These are phyloP conservation scores for Aspergillus fischeri DNA, from an alignment of 2,329 filamentous ascomycete genomes.

Conservation along the genomic window DNA sequence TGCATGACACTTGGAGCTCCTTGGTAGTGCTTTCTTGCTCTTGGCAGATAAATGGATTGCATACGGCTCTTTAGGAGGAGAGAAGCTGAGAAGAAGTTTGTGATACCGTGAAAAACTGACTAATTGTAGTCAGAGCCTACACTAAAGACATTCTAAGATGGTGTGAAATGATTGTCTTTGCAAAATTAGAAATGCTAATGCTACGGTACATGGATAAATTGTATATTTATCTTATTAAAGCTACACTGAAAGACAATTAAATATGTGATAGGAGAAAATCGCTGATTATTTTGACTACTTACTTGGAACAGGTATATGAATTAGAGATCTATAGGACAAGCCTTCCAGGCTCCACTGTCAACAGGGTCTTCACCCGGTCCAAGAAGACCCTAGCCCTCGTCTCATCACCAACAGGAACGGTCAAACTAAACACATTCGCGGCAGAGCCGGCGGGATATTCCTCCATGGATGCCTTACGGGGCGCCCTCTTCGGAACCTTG, in stretches of 20 bases:
- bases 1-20: not conserved
- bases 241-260: not conserved
- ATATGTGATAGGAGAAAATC: not conserved
- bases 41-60: not conserved
- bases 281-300: not conserved
- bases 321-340: conserved; percentile 52
- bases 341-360: conserved; percentile 75
- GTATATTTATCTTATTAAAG: not conserved
- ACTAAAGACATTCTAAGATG: not conserved
- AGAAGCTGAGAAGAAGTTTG: not conserved
- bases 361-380: conserved; percentile 75
- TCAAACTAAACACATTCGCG: conserved; percentile 76
- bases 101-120: not conserved
- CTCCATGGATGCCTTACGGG: conserved; percentile 20
- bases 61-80: not conserved
- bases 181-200: not conserved
- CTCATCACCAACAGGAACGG: conserved; percentile 75
- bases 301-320: not conserved
- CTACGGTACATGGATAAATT: not conserved
- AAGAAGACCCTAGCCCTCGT: conserved; percentile 76
- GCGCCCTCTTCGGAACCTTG: conserved; percentile 35
- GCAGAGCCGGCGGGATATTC: conserved; percentile 46
- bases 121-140: not conserved
- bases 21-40: not conserved
- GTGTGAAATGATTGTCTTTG: not conserved